phyloP scores from a whole-genome alignment of 768 basidiomycete species.

The Coprinopsis marcescibilis region DNA sequence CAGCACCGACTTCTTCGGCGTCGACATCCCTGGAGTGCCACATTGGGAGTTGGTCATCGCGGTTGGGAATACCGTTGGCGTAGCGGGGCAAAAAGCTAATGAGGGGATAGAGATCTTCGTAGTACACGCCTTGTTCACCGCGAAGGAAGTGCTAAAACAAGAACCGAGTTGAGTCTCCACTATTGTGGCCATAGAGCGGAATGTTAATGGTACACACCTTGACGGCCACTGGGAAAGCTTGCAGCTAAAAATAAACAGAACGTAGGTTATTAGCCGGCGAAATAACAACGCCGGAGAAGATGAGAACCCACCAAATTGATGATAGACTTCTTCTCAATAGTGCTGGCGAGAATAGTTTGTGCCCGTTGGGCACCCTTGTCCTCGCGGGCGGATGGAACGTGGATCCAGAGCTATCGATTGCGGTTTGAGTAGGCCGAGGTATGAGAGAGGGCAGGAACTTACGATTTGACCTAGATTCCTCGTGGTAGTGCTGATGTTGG shows the following conservation, averaged over 20 bases:
- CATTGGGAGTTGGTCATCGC: conserved; percentile 47
- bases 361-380: conserved; percentile 24
- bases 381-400: conserved; percentile 40
- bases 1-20: conserved; percentile 1
- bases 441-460: conserved; percentile 15
- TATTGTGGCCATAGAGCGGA: background rate
- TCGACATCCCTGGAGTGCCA: conserved; percentile 33
- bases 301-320: conserved; percentile 51
- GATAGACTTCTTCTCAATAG: conserved; percentile 73
- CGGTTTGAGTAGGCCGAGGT: background rate
- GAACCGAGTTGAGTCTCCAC: background rate
- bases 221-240: conserved; percentile 62
- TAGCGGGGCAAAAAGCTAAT: conserved; percentile 63
- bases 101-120: conserved; percentile 67
- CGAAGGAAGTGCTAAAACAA: conserved; percentile 53
- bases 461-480: conserved; percentile 57
- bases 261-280: background rate
- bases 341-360: conserved; percentile 33
- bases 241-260: conserved; percentile 35
- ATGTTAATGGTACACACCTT: conserved; percentile 36
- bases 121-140: conserved; percentile 65
- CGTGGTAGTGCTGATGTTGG: conserved; percentile 49
- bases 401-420: conserved; percentile 45
- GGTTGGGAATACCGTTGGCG: conserved; percentile 28
- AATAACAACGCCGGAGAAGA: background rate